Conservation (phyloP, 1,139 yeast genomes). For the Geotrichum histeridarum region DNA sequence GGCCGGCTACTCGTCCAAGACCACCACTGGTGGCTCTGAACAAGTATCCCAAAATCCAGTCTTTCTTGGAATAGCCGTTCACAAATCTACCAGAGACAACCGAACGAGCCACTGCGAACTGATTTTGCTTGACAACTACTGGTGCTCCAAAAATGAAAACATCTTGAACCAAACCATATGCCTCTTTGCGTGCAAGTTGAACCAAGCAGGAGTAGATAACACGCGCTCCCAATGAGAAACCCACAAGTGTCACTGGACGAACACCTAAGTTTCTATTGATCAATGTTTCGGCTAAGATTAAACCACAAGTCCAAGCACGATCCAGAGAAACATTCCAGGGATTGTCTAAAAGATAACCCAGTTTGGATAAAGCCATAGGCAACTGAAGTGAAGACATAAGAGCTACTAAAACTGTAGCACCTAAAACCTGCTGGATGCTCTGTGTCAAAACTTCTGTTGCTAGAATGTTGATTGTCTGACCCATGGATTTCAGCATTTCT, state of each 20-base stretch:
- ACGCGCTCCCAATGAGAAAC: slow-evolving; percentile 91
- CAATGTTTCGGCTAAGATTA: slow-evolving; percentile 83
- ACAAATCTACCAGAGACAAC: slow-evolving; percentile 88
- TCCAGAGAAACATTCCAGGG: slow-evolving; percentile 98
- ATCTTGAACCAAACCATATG: slow-evolving; percentile 82
- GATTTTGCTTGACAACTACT: slow-evolving; percentile 70
- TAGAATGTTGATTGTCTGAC: slow-evolving; percentile 87
- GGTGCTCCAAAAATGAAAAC: slow-evolving; percentile 90
- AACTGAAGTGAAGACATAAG: slow-evolving; percentile 92
- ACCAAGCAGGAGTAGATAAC: slow-evolving; percentile 85
- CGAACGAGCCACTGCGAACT: slow-evolving; percentile 71
- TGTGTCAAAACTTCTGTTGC: slow-evolving; percentile 93
- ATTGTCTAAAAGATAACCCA: slow-evolving; percentile 85
- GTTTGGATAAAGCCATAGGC: slow-evolving; percentile 85
- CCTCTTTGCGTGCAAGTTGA: slow-evolving; percentile 81
- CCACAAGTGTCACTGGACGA: slow-evolving; percentile 86
- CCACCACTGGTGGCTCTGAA: slow-evolving; percentile 97
- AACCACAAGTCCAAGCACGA: slow-evolving; percentile 96
- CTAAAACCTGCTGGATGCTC: slow-evolving; percentile 89
- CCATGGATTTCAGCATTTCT: slow-evolving; percentile 91
- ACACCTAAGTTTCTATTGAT: slow-evolving; percentile 84
- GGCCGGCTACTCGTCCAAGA: slow-evolving; percentile 80
- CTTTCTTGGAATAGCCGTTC: slow-evolving; percentile 86
- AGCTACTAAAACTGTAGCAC: slow-evolving; percentile 86
- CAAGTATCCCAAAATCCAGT: slow-evolving; percentile 93